Percentiles rank a stretch among this genome's conserved stretches.
Conservation (phyloP, 2,329 filamentous ascomycete species). For the Trichoderma koningii region DNA sequence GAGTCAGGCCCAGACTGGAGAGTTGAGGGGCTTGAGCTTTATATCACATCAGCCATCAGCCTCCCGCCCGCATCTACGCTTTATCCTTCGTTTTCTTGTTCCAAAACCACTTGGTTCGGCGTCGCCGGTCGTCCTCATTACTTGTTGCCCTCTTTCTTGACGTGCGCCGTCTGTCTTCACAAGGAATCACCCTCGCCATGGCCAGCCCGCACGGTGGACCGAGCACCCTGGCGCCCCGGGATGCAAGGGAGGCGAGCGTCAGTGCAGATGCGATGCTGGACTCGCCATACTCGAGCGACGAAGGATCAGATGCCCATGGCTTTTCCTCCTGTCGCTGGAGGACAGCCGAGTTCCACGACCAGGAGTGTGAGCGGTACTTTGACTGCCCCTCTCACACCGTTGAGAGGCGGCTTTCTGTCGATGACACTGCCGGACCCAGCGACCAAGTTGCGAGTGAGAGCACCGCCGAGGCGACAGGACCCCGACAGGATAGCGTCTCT, state of each 20-base stretch:
- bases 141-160: not conserved
- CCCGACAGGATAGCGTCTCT: conserved; percentile 9
- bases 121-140: not conserved
- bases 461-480: conserved; percentile 12
- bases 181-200: conserved; percentile 33
- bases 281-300: conserved; percentile 47
- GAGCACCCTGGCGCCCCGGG: conserved; percentile 29
- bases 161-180: not conserved
- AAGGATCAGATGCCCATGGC: conserved; percentile 29
- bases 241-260: conserved; percentile 21
- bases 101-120: not conserved
- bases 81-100: conserved; percentile 9
- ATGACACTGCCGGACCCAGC: conserved; percentile 31
- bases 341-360: conserved; percentile 43
- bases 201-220: conserved; percentile 38
- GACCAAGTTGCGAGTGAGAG: conserved; percentile 14
- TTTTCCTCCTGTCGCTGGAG: conserved; percentile 43
- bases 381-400: conserved; percentile 53
- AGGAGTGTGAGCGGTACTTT: conserved; percentile 51
- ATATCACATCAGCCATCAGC: conserved; percentile 21
- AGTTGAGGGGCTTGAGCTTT: not conserved
- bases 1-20: not conserved
- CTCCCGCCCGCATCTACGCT: not conserved
- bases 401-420: conserved; percentile 42
- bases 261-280: conserved; percentile 36